Evolutionary conservation across 2,329 filamentous ascomycete genomes (phyloP), one percentile per base, ranked within the genome.

Genomic region (Colletotrichum cordylinicola): DNA sequence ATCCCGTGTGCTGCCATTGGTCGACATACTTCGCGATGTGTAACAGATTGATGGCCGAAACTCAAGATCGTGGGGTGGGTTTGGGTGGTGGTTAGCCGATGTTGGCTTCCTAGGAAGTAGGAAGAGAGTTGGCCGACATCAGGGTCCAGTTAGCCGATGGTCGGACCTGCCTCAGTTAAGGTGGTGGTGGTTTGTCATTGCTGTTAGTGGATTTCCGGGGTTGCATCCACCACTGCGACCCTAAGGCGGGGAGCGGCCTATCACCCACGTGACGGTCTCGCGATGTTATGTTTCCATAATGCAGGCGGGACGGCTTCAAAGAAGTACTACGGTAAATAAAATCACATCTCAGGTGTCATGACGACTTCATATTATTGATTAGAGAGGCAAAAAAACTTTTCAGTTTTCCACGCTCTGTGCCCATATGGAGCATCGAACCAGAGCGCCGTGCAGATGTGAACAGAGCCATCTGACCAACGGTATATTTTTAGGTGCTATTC

Each of bases 161-260:
- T n/a, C 61, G 58, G 27, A 31, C 12, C 27, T 31, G 58, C 18
- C 43, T 2, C 10, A 21, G n/a, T 21, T 24, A 43, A n/a, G n/a
- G n/a, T n/a, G n/a, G 48, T 5, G 33, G 27, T 35, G 6, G n/a
- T 39, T 27, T 39, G 35, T 67, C 35, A 60, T 58, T 33, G 35
- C 16, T 56, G 70, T 67, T 67, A 72, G 70, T 64, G 58, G 18
- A 16, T 37, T 62, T 33, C n/a, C 6, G 31, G 21, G 37, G 64
- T 33, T 0, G 65, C 48, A 21, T 37, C 27, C 29, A 24, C 10
- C 4, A 16, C 6, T 43, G 61, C 24, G 43, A 64, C 58, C 16
- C 0, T 0, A 61, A 0, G 29, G 58, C 58, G 58, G 58, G 58
- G 58, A 27, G 29, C 31, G 16, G 31, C 58, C 18, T 16, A 10